Evolutionary conservation across 257 asterid genomes (phyloP), one percentile per base, ranked within the genome.

Genomic region (Salvia splendens): DNA sequence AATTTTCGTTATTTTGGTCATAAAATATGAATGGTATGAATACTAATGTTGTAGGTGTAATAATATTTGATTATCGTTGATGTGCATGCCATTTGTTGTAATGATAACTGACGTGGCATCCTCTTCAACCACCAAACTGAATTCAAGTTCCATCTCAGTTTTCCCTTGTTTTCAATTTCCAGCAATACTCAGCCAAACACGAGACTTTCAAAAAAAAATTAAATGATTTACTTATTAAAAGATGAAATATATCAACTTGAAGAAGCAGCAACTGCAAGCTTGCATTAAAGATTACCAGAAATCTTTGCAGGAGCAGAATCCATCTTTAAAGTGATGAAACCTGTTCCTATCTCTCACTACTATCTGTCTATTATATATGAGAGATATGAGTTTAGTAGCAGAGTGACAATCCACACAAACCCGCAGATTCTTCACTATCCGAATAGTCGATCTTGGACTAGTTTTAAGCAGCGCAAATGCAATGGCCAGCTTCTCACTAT

Each of bases 381-480:
- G 20, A 1, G 87, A 86, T 40, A 86, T 81, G 50, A 83, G 60
- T 81, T 81, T 83, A 36, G 85, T 79, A 33, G 85, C 87, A 41
- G 82, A 64, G 75, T 86, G 92, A 51, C 89, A 86, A 76, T 83
- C 87, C 24, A 55, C 82, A 70, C 87, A 83, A 35, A 86, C 85
- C 5, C 87, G 76, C 35, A 86, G 77, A 47, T 83, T 86, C 52
- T 83, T 83, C 58, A 76, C 83, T 1, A 86, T 73, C 4, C 89
- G 59, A 16, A 83, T 80, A 30, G 60, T 70, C 41, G 87, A 79
- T 45, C 82, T 75, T 0, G 75, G 77, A 11, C 78, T 75, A 3
- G 89, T 83, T 71, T 74, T 81, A 68, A 83, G 63, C 54, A 86
- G 83, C n/a, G 80, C 88, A 65, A 82, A 86, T 8, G 90, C 90